A percentile compares a stretch with the other conserved stretches of the same genome.
Conservation (phyloP, 495 filamentous ascomycete species). For the Annulohypoxylon moriforme region DNA sequence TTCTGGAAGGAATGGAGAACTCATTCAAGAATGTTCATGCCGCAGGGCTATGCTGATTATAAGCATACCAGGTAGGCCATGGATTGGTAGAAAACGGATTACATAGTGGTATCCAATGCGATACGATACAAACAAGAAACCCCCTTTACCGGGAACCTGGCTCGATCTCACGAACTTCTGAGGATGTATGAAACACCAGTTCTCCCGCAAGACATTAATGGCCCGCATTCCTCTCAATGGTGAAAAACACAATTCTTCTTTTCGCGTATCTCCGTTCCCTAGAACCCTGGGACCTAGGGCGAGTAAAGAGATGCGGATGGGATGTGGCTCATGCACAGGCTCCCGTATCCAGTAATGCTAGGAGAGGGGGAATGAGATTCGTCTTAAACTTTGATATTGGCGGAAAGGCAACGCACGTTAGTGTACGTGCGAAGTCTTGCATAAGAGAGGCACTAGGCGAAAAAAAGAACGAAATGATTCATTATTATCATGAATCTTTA, state of each 20-base stretch:
- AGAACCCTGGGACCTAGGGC: neutral
- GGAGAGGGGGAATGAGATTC: neutral
- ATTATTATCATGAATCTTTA: neutral
- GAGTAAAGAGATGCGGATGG: neutral
- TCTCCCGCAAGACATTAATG: slow-evolving; percentile 22
- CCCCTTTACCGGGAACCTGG: slow-evolving; percentile 22
- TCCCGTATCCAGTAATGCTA: neutral
- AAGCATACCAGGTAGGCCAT: neutral
- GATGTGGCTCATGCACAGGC: slow-evolving; percentile 4
- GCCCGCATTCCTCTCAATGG: slow-evolving; percentile 10
- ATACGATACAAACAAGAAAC: slow-evolving; percentile 5
- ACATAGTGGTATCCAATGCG: neutral
- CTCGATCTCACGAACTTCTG: slow-evolving; percentile 17
- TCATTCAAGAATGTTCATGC: slow-evolving; percentile 8
- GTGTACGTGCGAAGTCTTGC: slow-evolving; percentile 10
- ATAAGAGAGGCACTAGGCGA: neutral
- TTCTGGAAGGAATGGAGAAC: slow-evolving; percentile 31
- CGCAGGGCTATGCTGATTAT: slow-evolving; percentile 13
- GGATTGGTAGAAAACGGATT: neutral
- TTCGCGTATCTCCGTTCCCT: slow-evolving; percentile 5
- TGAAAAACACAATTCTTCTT: slow-evolving; percentile 7
- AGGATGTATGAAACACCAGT: slow-evolving; percentile 27
- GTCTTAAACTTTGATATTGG: slow-evolving; percentile 10
- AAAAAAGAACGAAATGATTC: neutral
- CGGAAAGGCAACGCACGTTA: slow-evolving; percentile 1